Evolutionary conservation across 305 asterid genomes (phyloP).

Genomic region (Ruellia speciosa): DNA sequence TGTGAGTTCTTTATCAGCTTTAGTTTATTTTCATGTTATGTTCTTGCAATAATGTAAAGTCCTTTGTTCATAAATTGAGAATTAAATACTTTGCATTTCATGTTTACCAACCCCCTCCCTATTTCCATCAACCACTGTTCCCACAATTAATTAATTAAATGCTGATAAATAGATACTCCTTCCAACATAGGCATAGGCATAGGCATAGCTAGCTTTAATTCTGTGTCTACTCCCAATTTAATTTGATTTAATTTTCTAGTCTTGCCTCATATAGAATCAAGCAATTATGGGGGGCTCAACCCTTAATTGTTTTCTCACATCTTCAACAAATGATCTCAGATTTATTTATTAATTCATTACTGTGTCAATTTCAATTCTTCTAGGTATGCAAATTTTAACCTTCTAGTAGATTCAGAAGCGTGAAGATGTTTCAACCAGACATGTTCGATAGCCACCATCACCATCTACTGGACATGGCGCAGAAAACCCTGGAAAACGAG

Average conservation of each 20-base stretch:
- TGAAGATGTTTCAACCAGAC: slow-evolving; percentile 38
- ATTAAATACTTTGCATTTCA: not conserved
- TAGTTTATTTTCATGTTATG: too few species aligned
- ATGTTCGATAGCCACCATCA: slow-evolving; percentile 28
- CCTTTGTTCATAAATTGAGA: too few species aligned
- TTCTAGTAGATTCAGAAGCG: not conserved
- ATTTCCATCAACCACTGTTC: not conserved
- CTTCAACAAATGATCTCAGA: not conserved
- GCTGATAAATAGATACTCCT: not conserved
- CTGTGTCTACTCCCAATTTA: too few species aligned
- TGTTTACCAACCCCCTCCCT: not conserved
- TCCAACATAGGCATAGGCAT: too few species aligned
- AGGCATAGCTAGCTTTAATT: too few species aligned
- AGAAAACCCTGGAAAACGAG: slow-evolving; percentile 32
- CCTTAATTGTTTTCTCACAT: not conserved
- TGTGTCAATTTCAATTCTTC: too few species aligned
- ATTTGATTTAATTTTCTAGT: not conserved
- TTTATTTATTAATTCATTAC: too few species aligned
- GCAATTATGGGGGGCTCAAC: not conserved
- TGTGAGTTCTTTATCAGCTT: too few species aligned
- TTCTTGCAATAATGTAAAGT: not conserved
- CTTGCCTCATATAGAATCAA: not conserved
- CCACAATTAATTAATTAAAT: not conserved
- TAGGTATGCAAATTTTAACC: too few species aligned
- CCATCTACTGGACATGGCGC: slow-evolving; percentile 29